These are phyloP conservation scores for Parathielavia hyrcaniae DNA, from an alignment of 495 filamentous ascomycete genomes.

Conservation along the genomic window DNA sequence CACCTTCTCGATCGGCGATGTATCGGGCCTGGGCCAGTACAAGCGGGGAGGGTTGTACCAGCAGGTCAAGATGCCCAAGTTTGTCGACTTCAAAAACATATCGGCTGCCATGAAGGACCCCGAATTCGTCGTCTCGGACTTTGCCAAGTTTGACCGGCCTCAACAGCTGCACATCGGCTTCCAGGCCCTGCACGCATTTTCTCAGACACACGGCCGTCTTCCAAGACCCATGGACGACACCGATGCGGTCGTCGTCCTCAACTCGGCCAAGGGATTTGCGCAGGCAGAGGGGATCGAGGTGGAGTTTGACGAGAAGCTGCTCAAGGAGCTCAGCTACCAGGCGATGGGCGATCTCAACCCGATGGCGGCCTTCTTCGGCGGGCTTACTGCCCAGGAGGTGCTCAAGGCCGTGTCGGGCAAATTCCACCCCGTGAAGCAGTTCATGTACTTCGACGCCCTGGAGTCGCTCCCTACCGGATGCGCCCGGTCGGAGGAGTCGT, in stretches of 20 bases:
- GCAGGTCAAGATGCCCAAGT: slow-evolving; percentile 97
- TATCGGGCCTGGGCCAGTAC: slow-evolving; percentile 79
- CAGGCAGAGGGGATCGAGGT: slow-evolving; percentile 62
- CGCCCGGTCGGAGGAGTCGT: slow-evolving; percentile 75
- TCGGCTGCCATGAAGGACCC: slow-evolving; percentile 72
- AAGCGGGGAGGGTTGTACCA: slow-evolving; percentile 79
- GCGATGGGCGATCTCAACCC: slow-evolving; percentile 87
- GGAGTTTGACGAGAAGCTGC: slow-evolving; percentile 86
- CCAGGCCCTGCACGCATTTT: slow-evolving; percentile 85
- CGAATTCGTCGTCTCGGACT: slow-evolving; percentile 86
- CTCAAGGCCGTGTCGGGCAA: slow-evolving; percentile 97
- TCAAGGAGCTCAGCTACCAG: slow-evolving; percentile 91
- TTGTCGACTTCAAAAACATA: slow-evolving; percentile 80
- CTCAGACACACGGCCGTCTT: slow-evolving; percentile 60
- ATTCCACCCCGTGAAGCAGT: slow-evolving; percentile 87
- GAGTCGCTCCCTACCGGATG: slow-evolving; percentile 78
- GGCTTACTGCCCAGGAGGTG: slow-evolving; percentile 90
- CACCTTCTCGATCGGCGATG: slow-evolving; percentile 94
- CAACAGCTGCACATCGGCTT: slow-evolving; percentile 87
- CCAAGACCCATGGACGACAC: slow-evolving; percentile 76
- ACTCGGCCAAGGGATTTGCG: slow-evolving; percentile 63
- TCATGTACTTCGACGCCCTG: slow-evolving; percentile 94
- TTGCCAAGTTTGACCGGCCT: slow-evolving; percentile 93
- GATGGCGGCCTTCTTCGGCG: slow-evolving; percentile 93
- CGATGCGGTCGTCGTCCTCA: slow-evolving; percentile 73